Evolutionary conservation across 2,329 filamentous ascomycete species (phyloP).

Genomic region (Orbilia blumenaviensis): DNA sequence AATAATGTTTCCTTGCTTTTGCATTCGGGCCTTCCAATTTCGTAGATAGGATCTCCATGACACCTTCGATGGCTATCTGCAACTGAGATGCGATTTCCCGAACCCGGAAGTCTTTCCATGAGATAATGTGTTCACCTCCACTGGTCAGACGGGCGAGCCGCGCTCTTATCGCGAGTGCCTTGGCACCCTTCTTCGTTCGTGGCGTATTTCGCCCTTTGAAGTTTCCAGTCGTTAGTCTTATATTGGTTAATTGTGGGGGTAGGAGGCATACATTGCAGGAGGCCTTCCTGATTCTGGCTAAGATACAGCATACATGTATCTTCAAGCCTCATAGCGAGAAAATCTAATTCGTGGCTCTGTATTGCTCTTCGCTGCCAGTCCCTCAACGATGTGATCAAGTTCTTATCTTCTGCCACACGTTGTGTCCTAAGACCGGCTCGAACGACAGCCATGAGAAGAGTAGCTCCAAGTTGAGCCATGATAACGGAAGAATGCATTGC

Average conservation of each 20-base stretch:
- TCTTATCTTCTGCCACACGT: neutral
- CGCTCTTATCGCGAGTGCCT: neutral
- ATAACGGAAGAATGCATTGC: slow-evolving; percentile 41
- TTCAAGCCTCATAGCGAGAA: neutral
- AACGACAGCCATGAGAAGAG: slow-evolving; percentile 49
- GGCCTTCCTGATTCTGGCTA: neutral
- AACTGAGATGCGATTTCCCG: neutral
- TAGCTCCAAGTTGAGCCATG: slow-evolving; percentile 39
- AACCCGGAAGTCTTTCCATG: neutral
- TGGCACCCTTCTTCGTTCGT: neutral
- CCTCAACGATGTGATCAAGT: neutral
- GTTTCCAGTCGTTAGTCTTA: neutral
- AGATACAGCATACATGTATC: neutral
- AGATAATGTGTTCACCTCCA: neutral
- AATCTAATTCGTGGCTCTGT: neutral
- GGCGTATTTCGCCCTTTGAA: neutral
- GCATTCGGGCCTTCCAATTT: neutral
- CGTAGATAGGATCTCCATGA: slow-evolving; percentile 1
- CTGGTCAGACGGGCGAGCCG: neutral
- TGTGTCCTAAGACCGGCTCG: slow-evolving; percentile 37
- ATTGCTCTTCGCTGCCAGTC: too few relatives aligned
- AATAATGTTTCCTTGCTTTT: neutral
- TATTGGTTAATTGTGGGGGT: too few relatives aligned
- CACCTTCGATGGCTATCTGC: neutral
- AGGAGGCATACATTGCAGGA: neutral